A percentile compares a stretch with the other conserved stretches of the same genome.
Conservation (phyloP, 2,329 filamentous ascomycete genomes). For the Mycosphaerella sp. region DNA sequence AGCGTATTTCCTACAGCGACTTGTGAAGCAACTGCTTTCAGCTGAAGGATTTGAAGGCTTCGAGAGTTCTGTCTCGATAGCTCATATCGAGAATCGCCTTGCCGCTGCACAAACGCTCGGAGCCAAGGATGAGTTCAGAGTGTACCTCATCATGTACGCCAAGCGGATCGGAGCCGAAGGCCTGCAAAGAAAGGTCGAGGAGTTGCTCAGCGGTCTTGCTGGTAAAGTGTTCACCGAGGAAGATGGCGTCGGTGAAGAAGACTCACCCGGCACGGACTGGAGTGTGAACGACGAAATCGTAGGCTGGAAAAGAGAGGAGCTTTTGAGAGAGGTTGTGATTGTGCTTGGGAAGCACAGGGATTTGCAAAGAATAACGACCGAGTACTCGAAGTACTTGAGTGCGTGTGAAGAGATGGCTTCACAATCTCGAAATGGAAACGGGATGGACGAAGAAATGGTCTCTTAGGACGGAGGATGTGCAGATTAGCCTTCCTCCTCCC, state of each 20-base stretch:
- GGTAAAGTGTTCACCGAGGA: slow-evolving; percentile 62
- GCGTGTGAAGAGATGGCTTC: background rate
- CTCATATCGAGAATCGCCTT: slow-evolving; percentile 89
- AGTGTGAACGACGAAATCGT: slow-evolving; percentile 67
- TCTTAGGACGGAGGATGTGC: too few species aligned
- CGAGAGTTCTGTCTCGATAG: slow-evolving; percentile 84
- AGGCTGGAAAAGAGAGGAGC: slow-evolving; percentile 81
- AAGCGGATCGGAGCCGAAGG: slow-evolving; percentile 91
- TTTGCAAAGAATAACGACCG: slow-evolving; percentile 86
- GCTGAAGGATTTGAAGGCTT: slow-evolving; percentile 89
- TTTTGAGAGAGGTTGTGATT: slow-evolving; percentile 85
- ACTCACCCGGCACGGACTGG: slow-evolving; percentile 54
- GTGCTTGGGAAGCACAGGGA: slow-evolving; percentile 98
- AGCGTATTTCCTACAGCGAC: slow-evolving; percentile 81
- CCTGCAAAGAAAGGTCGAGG: slow-evolving; percentile 80
- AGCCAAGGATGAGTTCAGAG: slow-evolving; percentile 82
- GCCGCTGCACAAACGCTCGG: slow-evolving; percentile 80
- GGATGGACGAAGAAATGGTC: too few species aligned
- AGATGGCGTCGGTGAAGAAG: slow-evolving; percentile 37
- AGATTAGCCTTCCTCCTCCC: too few species aligned
- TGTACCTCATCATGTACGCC: slow-evolving; percentile 97
- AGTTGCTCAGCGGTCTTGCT: slow-evolving; percentile 74
- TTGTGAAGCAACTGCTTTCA: slow-evolving; percentile 82
- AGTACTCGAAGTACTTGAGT: slow-evolving; percentile 34
- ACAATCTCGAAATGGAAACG: too few species aligned